Evolutionary conservation across 345 rosid genomes (phyloP).

Genomic region (Reutealis trisperma): DNA sequence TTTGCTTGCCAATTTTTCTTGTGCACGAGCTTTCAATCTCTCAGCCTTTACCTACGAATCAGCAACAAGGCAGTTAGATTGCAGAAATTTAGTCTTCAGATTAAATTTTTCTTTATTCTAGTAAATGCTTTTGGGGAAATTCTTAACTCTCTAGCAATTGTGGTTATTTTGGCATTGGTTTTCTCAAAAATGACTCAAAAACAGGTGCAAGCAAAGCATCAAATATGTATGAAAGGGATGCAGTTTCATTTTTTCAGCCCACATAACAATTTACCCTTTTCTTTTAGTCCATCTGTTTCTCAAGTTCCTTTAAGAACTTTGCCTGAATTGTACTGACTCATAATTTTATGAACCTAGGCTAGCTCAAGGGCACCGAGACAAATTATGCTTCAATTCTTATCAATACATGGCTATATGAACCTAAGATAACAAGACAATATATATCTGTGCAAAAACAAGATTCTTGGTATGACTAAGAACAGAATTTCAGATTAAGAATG

Average conservation of each 20-base stretch:
- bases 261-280: not conserved
- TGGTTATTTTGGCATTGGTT: not conserved
- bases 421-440: not conserved
- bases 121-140: not conserved
- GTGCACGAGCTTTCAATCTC: conserved; percentile 83
- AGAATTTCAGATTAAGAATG: not conserved
- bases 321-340: not conserved
- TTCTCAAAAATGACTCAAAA: not conserved
- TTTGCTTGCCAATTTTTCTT: conserved; percentile 68
- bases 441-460: not conserved
- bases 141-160: not conserved
- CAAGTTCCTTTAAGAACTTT: not conserved
- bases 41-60: conserved; percentile 68
- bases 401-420: not conserved
- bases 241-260: not conserved
- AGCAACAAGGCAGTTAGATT: not conserved
- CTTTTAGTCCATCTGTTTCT: not conserved
- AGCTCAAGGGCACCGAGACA: not conserved
- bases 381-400: not conserved
- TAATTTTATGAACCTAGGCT: not conserved
- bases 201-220: not conserved
- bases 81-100: not conserved
- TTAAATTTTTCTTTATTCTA: not conserved
- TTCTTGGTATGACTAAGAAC: not conserved
- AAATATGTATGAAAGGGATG: not conserved